Evolutionary conservation across 2,329 filamentous ascomycete genomes (phyloP), one percentile per base, ranked within the genome.

Genomic region (Cercospora sesami): DNA sequence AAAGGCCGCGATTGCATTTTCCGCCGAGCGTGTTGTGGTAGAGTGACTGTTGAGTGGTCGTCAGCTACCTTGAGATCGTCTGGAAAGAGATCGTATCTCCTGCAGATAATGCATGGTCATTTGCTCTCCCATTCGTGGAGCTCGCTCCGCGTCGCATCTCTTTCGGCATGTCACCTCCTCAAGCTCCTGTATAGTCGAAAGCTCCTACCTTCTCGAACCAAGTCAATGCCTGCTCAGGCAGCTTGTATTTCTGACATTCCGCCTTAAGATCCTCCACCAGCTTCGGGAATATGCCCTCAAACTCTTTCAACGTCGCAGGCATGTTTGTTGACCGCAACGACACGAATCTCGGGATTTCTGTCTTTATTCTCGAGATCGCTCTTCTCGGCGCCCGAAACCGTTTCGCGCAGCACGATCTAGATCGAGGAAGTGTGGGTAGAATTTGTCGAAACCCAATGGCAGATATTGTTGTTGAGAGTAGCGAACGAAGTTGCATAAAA

Each of bases 1-100:
- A 98, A 88, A 99, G 96, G 83, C 95, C 95, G 78, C 95, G 93
- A 84, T 99, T 99, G 85, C 94, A 97, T 86, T 99, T 99, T 79
- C 95, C 95, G 75, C 95, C 95, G 64, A 95, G 84, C 6, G 92
- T 89, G 83, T 99, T 99, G 83, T 88, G 86, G 78, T 94, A 87
- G 76, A 98, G 86, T 70, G 87, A 90, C 93, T 97, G 65, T 70
- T 18, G 18, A 10, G 36, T 18, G 28, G 23, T 21, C 7, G 64
- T 33, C 45, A 30, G 64, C 28, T 39, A n/a, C 9, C 14, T 31
- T 26, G 18, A 3, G 5, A 45, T 36, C 14, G 28, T 33, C 31
- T 12, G 16, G 10, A 12, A 4, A 18, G 16, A 4, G 18, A 14
- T 3, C 7, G 1, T n/a, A 51, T 3, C 36, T 42, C 4, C 18